These are phyloP conservation scores for Tricholoma sp. DNA, from an alignment of 768 basidiomycete genomes.

Conservation along the genomic window DNA sequence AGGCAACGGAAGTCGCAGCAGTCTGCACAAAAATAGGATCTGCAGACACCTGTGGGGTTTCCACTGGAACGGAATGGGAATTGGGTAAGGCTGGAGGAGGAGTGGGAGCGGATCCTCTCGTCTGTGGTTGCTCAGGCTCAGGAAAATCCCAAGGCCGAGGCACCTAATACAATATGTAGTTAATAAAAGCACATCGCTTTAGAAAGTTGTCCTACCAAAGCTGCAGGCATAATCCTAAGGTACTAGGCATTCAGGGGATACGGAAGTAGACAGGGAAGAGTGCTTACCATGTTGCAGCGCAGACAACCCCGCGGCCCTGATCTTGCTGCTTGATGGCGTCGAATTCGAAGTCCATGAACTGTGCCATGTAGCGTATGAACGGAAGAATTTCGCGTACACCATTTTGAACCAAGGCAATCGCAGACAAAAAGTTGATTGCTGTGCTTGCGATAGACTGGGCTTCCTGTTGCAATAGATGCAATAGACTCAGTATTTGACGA, in stretches of 20 bases:
- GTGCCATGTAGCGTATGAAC: constrained; percentile 77
- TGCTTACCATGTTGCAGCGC: constrained; percentile 80
- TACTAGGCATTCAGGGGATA: neutral
- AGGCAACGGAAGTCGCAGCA: neutral
- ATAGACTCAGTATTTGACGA: neutral
- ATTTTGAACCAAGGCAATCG: constrained; percentile 59
- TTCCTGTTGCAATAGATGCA: constrained; percentile 30
- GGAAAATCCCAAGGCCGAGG: constrained; percentile 80
- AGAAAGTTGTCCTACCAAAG: constrained; percentile 37
- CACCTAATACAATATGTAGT: constrained; percentile 29
- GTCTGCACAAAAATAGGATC: too few relatives aligned
- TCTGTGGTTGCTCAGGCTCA: constrained; percentile 33
- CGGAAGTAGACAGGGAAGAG: neutral
- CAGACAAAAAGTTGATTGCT: constrained; percentile 71
- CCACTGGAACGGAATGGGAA: neutral
- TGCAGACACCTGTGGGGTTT: neutral
- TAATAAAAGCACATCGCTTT: neutral
- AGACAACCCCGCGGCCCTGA: constrained; percentile 73
- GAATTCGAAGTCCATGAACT: constrained; percentile 77
- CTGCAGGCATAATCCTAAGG: constrained; percentile 70
- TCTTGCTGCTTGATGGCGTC: constrained; percentile 56
- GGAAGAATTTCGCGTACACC: constrained; percentile 82
- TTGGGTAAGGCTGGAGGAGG: neutral
- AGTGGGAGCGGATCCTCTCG: constrained; percentile 9
- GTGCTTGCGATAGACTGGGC: constrained; percentile 56